phyloP scores from a whole-genome alignment of 2,329 filamentous ascomycete genomes.

The Diplodia mutila region DNA sequence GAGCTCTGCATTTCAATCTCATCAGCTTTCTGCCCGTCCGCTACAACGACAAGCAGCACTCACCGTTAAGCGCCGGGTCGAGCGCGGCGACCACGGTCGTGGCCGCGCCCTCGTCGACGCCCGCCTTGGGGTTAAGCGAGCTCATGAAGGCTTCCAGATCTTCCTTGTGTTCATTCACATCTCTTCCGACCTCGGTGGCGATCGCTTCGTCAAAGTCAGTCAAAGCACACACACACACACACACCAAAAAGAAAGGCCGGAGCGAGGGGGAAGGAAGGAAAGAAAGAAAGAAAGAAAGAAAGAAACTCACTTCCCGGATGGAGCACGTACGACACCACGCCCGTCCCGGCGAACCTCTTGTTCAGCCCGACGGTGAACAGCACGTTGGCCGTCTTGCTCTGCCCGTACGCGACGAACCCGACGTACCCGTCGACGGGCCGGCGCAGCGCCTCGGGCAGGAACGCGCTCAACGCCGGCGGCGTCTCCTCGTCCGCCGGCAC shows the following conservation, averaged over 20 bases:
- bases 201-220: neutral
- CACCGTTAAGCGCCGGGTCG: constrained; percentile 33
- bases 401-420: constrained; percentile 29
- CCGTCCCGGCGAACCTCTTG: constrained; percentile 31
- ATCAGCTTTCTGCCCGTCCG: neutral
- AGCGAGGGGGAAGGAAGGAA: too few species aligned
- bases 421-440: constrained; percentile 17
- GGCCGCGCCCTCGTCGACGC: constrained; percentile 35
- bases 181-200: neutral
- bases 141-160: neutral
- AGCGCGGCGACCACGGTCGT: constrained; percentile 40
- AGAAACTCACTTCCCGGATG: constrained; percentile 34
- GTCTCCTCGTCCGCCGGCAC: neutral
- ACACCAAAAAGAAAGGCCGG: neutral
- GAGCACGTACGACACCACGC: constrained; percentile 35
- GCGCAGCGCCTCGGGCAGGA: neutral
- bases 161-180: neutral
- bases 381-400: constrained; percentile 35
- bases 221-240: too few species aligned
- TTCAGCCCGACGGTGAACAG: constrained; percentile 35
- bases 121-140: constrained; percentile 27
- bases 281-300: neutral
- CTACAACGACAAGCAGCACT: neutral
- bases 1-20: neutral
- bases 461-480: neutral